Percentiles rank a stretch among this genome's conserved stretches.
Evolutionary conservation across 1,284 basidiomycete genomes (phyloP).

Genomic region (Puccinia horiana): DNA sequence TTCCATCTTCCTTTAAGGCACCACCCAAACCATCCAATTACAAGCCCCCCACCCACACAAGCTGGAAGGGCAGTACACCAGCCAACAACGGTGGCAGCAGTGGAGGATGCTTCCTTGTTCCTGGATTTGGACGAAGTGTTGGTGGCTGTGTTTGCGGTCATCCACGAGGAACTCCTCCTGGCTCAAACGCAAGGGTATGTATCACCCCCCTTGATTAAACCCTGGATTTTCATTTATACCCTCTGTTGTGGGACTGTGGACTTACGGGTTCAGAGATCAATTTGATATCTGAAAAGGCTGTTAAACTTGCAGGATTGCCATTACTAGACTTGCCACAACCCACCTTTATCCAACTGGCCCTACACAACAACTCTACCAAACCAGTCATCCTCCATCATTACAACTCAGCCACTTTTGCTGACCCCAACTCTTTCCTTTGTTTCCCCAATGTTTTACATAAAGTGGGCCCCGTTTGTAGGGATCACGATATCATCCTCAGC

Average conservation of each 20-base stretch:
- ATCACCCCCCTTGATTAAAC: neutral
- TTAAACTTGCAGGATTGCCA: neutral
- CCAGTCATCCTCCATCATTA: neutral
- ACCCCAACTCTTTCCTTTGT: neutral
- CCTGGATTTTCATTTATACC: neutral
- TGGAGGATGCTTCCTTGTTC: neutral
- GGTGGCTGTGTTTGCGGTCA: neutral
- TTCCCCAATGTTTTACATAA: neutral
- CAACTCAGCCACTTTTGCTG: neutral
- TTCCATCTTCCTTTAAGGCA: neutral
- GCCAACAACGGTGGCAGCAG: neutral
- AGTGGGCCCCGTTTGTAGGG: neutral
- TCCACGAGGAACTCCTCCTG: neutral
- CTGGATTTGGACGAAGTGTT: neutral
- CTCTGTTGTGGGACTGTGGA: neutral
- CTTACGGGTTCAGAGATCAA: neutral
- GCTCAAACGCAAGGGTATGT: neutral
- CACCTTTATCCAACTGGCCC: neutral
- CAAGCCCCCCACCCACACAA: neutral
- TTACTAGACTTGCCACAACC: neutral
- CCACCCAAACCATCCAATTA: conserved; percentile 8
- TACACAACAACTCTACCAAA: neutral
- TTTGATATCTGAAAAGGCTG: neutral
- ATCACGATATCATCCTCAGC: conserved; percentile 6
- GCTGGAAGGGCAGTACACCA: neutral